Evolutionary conservation across 2,329 filamentous ascomycete genomes (phyloP).

Genomic region (Trichoderma sp.): DNA sequence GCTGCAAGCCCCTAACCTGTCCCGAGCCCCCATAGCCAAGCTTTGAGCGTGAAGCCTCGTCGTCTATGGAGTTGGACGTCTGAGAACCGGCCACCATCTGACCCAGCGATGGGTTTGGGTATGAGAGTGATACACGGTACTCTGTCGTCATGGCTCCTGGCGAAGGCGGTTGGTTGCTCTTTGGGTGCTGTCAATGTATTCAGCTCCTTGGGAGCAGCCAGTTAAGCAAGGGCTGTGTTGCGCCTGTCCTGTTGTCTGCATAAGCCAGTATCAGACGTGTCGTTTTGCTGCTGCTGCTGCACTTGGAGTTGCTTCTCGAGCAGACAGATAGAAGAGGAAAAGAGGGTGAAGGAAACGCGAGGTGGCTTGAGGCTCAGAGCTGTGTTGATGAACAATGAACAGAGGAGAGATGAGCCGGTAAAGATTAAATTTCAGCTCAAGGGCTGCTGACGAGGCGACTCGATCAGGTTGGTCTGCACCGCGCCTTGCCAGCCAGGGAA

Average conservation of each 20-base stretch:
- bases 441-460: not conserved
- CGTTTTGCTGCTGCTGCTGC: not conserved
- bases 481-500: conserved; percentile 2
- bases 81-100: conserved; percentile 35
- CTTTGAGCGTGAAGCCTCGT: conserved; percentile 5
- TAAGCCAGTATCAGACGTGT: not conserved
- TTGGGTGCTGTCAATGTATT: no score
- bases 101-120: conserved; percentile 40
- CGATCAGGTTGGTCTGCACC: not conserved
- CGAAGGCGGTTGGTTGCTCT: not conserved
- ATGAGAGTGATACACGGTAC: conserved; percentile 39
- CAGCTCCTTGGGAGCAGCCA: no score
- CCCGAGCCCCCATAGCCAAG: not conserved
- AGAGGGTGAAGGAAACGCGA: not conserved
- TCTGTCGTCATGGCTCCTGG: conserved; percentile 35
- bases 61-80: conserved; percentile 13
- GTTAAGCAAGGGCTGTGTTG: no score
- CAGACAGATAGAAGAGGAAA: not conserved
- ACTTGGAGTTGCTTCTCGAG: not conserved
- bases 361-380: not conserved
- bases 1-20: conserved; percentile 22
- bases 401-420: not conserved
- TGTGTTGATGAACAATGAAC: not conserved
- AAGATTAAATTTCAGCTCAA: not conserved
- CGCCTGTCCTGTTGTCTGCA: not conserved